These are phyloP conservation scores for Lachnellula cervina DNA, from an alignment of 2,329 filamentous ascomycete genomes.

Conservation along the genomic window DNA sequence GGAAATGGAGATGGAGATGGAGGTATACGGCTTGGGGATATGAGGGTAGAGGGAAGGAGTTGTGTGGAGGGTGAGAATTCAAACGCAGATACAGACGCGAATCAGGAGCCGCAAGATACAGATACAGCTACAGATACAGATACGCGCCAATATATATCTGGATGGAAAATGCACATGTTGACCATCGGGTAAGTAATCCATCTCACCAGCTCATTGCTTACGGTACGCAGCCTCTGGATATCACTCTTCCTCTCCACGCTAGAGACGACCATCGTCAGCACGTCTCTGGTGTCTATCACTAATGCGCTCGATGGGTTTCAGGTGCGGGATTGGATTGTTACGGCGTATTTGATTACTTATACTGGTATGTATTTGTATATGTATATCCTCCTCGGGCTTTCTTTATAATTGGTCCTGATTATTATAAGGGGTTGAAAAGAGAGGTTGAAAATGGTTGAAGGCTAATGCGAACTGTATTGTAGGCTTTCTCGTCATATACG, in stretches of 20 bases:
- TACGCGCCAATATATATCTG: background rate
- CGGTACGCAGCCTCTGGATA: background rate
- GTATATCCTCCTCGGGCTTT: no score
- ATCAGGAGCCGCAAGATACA: no score
- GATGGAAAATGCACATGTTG: background rate
- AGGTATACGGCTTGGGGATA: no score
- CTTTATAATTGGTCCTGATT: no score
- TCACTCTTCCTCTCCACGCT: conserved; percentile 12
- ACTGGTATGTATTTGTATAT: conserved; percentile 1
- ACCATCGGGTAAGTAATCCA: background rate
- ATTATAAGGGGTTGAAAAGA: background rate
- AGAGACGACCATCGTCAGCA: conserved; percentile 16
- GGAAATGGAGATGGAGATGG: no score
- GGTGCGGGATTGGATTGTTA: conserved; percentile 11
- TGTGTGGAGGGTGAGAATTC: no score
- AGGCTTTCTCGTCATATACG: conserved; percentile 16
- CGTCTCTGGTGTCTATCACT: conserved; percentile 8
- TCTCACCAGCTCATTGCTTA: background rate
- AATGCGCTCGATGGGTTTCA: conserved; percentile 11
- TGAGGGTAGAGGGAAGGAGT: no score
- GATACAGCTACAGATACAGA: background rate
- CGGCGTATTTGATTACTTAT: conserved; percentile 13
- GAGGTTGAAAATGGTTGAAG: background rate
- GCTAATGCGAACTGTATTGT: background rate
- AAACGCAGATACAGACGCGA: no score